phyloP scores from a whole-genome alignment of 352 stramenopile species.

The Phytophthora hybrid region DNA sequence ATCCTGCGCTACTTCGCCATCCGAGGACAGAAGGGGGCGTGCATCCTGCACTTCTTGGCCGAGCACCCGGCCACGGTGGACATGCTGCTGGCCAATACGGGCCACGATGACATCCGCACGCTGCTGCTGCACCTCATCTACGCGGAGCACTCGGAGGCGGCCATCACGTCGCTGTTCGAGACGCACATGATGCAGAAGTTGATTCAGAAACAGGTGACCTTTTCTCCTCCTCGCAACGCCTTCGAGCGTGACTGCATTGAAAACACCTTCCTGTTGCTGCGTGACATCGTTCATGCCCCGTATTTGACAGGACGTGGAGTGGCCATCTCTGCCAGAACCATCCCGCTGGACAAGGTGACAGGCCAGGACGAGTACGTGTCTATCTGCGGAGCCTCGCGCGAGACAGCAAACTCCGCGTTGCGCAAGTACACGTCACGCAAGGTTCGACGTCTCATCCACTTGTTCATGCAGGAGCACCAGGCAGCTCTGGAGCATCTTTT shows the following conservation, averaged over 20 bases:
- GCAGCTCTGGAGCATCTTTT: conserved; percentile 75
- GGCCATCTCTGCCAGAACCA: conserved; percentile 88
- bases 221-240: conserved; percentile 71
- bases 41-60: conserved; percentile 78
- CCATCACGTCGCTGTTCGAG: conserved; percentile 77
- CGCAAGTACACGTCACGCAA: conserved; percentile 90
- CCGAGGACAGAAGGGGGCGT: conserved; percentile 77
- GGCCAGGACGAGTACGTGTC: conserved; percentile 90
- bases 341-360: conserved; percentile 86
- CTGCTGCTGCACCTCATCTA: conserved; percentile 85
- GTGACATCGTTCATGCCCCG: conserved; percentile 84
- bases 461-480: conserved; percentile 86
- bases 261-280: conserved; percentile 83
- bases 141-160: conserved; percentile 81
- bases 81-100: conserved; percentile 82
- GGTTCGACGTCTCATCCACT: conserved; percentile 81
- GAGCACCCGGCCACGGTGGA: conserved; percentile 65
- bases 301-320: conserved; percentile 85
- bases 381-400: conserved; percentile 83
- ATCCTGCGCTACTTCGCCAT: conserved; percentile 86
- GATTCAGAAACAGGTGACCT: conserved; percentile 80
- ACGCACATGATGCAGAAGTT: conserved; percentile 80
- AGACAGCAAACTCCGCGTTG: conserved; percentile 83
- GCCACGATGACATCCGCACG: conserved; percentile 83
- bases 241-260: conserved; percentile 83